These are phyloP conservation scores for Nidula microcarpa DNA, from an alignment of 768 basidiomycete genomes.

Conservation along the genomic window DNA sequence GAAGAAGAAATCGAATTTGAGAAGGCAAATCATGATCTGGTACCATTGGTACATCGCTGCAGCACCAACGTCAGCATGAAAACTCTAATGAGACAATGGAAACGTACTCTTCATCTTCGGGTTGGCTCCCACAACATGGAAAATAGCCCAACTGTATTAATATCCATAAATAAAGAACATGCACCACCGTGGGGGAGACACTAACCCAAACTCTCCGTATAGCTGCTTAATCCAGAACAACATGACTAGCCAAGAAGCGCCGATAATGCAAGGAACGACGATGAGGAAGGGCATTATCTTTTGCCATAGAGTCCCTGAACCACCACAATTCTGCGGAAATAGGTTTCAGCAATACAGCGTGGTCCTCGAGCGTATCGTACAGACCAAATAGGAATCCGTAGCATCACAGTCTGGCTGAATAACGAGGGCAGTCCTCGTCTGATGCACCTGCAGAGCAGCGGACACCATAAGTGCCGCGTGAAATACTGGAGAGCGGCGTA, in stretches of 20 bases:
- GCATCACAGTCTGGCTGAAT: constrained; percentile 27
- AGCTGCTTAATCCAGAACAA: constrained; percentile 68
- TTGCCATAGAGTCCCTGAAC: constrained; percentile 54
- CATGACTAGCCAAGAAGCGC: constrained; percentile 60
- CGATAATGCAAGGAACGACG: constrained; percentile 69
- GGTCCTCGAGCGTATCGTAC: constrained; percentile 10
- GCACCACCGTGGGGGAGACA: background rate
- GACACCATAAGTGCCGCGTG: constrained; percentile 72
- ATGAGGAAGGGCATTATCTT: constrained; percentile 66
- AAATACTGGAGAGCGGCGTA: constrained; percentile 46
- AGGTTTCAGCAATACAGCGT: too few relatives aligned
- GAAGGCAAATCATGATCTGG: constrained; percentile 81
- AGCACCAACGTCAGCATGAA: constrained; percentile 5
- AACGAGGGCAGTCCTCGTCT: constrained; percentile 65
- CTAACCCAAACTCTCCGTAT: constrained; percentile 82
- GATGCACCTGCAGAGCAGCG: constrained; percentile 72
- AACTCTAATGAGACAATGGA: background rate
- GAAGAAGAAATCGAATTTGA: constrained; percentile 90
- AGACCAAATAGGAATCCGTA: constrained; percentile 31
- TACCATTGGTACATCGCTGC: constrained; percentile 87
- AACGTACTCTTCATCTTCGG: constrained; percentile 76
- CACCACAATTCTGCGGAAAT: constrained; percentile 37
- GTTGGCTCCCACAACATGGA: constrained; percentile 86
- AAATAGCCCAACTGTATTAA: constrained; percentile 75
- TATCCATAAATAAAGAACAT: constrained; percentile 3